These are phyloP conservation scores for Coniochaeta pulveracea DNA, from an alignment of 2,329 filamentous ascomycete genomes.

Conservation along the genomic window DNA sequence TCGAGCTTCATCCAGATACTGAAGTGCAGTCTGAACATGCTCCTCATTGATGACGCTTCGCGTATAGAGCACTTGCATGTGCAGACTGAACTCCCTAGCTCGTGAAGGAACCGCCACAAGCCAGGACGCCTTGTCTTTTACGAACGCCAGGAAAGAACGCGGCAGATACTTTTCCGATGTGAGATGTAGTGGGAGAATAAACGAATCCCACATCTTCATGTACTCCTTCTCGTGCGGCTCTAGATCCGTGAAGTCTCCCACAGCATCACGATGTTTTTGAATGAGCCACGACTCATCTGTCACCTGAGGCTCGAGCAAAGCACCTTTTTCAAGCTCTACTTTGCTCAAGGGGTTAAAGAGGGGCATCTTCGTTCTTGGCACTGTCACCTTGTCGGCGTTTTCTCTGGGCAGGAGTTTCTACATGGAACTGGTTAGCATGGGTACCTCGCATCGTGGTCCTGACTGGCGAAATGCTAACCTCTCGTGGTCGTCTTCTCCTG, in stretches of 20 bases:
- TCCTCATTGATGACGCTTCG: slow-evolving; percentile 33
- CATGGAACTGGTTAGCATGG: too few relatives aligned
- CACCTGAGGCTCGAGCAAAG: slow-evolving; percentile 29
- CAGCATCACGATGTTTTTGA: slow-evolving; percentile 46
- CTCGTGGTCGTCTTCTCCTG: too few relatives aligned
- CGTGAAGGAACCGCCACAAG: slow-evolving; percentile 34
- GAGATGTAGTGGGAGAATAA: slow-evolving; percentile 37
- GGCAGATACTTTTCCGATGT: slow-evolving; percentile 41
- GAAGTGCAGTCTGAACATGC: slow-evolving; percentile 29
- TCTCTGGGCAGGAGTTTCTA: slow-evolving; percentile 9
- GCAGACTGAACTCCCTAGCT: slow-evolving; percentile 43
- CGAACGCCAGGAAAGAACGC: slow-evolving; percentile 38
- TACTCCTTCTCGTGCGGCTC: slow-evolving; percentile 43
- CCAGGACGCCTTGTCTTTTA: slow-evolving; percentile 38
- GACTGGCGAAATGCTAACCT: too few relatives aligned
- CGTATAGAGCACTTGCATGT: slow-evolving; percentile 37
- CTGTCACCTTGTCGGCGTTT: slow-evolving; percentile 3
- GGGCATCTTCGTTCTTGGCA: slow-evolving; percentile 17
- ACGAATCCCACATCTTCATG: slow-evolving; percentile 46
- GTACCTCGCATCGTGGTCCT: too few relatives aligned
- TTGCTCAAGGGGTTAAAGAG: slow-evolving; percentile 49
- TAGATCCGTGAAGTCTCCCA: slow-evolving; percentile 46
- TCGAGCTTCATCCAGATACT: slow-evolving; percentile 24
- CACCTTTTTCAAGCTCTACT: slow-evolving; percentile 34
- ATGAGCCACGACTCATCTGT: slow-evolving; percentile 43